These are phyloP conservation scores for Paraconiothyrium sp. DNA, from an alignment of 2,329 filamentous ascomycete genomes.

Conservation along the genomic window DNA sequence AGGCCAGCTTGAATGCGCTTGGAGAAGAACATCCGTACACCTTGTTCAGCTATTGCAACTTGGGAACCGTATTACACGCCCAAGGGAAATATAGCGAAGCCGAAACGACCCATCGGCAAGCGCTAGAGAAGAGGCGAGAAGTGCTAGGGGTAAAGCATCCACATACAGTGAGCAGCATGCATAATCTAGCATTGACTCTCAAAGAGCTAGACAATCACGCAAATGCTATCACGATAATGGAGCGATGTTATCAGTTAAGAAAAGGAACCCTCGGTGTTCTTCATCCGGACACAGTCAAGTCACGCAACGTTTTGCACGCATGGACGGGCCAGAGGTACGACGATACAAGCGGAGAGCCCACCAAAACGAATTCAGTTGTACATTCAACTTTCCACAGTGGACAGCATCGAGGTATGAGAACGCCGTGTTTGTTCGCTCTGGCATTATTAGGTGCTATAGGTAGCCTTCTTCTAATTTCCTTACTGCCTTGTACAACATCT, in stretches of 20 bases:
- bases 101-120: too few species aligned
- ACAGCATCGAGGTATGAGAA: neutral
- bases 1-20: too few species aligned
- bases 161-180: slow-evolving; percentile 7
- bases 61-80: too few species aligned
- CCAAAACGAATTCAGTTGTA: neutral
- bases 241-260: neutral
- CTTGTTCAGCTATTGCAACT: too few species aligned
- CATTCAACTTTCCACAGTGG: neutral
- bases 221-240: neutral
- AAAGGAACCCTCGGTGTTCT: neutral
- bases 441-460: neutral
- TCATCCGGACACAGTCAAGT: slow-evolving; percentile 2
- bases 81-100: too few species aligned
- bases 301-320: neutral
- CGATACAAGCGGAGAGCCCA: neutral
- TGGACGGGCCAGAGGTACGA: neutral
- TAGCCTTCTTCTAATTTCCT: neutral
- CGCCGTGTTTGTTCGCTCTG: neutral
- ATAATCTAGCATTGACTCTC: slow-evolving; percentile 3
- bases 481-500: neutral
- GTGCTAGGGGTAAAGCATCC: slow-evolving; percentile 7
- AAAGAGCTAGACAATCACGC: neutral
- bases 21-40: too few species aligned
- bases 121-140: neutral